phyloP scores from a whole-genome alignment of 139 green algal species.

The Medakamo hakoo region DNA sequence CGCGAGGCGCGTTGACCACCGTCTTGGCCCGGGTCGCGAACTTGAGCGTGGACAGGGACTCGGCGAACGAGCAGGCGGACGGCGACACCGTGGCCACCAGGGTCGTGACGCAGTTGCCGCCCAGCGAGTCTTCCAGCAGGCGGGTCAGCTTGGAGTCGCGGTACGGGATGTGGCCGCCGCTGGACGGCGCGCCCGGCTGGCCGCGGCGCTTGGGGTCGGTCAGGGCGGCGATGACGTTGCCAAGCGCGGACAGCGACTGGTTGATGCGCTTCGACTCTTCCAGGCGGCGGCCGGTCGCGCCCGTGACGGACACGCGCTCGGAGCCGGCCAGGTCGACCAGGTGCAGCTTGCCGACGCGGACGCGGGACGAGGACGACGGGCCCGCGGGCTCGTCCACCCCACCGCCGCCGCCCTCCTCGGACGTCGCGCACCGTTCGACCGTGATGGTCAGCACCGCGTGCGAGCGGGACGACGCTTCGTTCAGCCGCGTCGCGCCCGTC shows the following conservation, averaged over 20 bases:
- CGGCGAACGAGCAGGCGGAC: slow-evolving; percentile 53
- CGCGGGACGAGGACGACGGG: slow-evolving; percentile 3
- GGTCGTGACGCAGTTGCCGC: slow-evolving; percentile 87
- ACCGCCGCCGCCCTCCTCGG: not conserved
- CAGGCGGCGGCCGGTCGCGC: slow-evolving; percentile 69
- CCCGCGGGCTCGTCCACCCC: slow-evolving; percentile 16
- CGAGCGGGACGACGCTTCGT: slow-evolving; percentile 68
- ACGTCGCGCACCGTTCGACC: slow-evolving; percentile 58
- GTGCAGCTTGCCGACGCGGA: slow-evolving; percentile 89
- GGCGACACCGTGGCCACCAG: slow-evolving; percentile 82
- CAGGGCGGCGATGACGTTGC: slow-evolving; percentile 93
- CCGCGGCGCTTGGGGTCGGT: slow-evolving; percentile 39
- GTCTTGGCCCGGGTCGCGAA: slow-evolving; percentile 92
- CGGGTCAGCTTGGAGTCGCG: slow-evolving; percentile 87
- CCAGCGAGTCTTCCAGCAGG: slow-evolving; percentile 86
- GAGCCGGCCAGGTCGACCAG: slow-evolving; percentile 89
- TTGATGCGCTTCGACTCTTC: slow-evolving; percentile 98
- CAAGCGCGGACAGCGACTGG: slow-evolving; percentile 69
- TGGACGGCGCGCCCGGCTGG: slow-evolving; percentile 5
- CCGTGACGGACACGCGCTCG: slow-evolving; percentile 86
- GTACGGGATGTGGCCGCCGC: slow-evolving; percentile 72
- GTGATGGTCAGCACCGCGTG: slow-evolving; percentile 93
- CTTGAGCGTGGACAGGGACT: slow-evolving; percentile 70
- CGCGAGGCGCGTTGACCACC: slow-evolving; percentile 77
- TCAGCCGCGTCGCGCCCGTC: slow-evolving; percentile 82